phyloP scores from a whole-genome alignment of 2,329 filamentous ascomycete species.

The Venturia aucupariae region DNA sequence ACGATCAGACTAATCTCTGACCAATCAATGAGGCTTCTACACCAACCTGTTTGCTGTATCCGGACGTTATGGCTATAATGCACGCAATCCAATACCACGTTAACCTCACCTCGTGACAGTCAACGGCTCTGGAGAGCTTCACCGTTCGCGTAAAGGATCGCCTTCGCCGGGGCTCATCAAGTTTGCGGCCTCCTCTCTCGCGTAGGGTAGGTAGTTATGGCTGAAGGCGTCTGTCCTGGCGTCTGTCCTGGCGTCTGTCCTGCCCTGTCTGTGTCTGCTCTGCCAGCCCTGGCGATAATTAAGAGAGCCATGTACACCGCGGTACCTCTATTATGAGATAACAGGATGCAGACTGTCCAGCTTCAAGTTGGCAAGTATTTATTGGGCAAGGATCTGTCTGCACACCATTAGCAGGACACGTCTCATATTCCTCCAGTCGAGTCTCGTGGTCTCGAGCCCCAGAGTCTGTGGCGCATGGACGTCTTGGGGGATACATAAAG shows the following conservation, averaged over 20 bases:
- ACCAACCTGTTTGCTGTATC: too few relatives aligned
- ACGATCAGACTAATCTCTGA: not conserved
- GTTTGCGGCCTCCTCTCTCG: not conserved
- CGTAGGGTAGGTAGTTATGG: too few relatives aligned
- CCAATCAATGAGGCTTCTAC: too few relatives aligned
- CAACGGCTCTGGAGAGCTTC: not conserved
- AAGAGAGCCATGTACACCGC: too few relatives aligned
- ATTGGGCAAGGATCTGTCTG: not conserved
- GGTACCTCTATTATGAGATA: too few relatives aligned
- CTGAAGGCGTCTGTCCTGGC: not conserved
- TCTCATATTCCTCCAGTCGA: not conserved
- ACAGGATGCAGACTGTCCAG: not conserved
- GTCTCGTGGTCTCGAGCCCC: not conserved
- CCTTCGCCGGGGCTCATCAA: too few relatives aligned
- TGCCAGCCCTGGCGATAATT: not conserved
- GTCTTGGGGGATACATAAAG: not conserved
- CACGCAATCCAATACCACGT: not conserved
- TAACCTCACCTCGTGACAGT: not conserved
- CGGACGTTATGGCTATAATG: too few relatives aligned
- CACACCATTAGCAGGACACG: not conserved
- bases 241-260: too few relatives aligned
- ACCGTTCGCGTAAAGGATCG: not conserved
- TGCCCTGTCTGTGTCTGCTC: too few relatives aligned
- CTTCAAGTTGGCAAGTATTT: not conserved
- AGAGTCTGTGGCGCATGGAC: not conserved